A percentile compares a stretch with the other conserved stretches of the same genome.
Conservation (phyloP, 176 grass and related monocot genomes). For the Panicum miliaceum region DNA sequence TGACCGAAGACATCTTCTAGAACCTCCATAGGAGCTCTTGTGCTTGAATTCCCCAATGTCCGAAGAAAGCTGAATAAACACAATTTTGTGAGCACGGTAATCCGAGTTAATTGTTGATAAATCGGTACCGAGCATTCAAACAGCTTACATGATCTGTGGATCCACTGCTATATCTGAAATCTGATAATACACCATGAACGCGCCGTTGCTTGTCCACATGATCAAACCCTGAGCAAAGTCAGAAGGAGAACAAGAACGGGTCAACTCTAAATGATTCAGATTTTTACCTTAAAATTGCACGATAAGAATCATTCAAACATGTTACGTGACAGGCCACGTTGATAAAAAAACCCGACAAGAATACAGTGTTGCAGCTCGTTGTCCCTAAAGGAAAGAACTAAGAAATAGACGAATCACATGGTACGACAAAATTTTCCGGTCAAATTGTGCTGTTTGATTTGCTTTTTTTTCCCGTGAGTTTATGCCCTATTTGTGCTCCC, state of each 20-base stretch:
- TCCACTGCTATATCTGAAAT: slow-evolving; percentile 18
- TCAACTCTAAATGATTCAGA: slow-evolving; percentile 39
- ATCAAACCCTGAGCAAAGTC: slow-evolving; percentile 37
- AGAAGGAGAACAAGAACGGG: background rate
- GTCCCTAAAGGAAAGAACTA: background rate
- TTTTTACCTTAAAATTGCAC: background rate
- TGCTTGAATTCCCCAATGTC: slow-evolving; percentile 25
- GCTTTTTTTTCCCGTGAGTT: background rate
- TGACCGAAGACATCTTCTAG: background rate
- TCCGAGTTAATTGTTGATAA: background rate
- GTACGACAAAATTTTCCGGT: background rate
- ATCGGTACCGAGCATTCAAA: background rate
- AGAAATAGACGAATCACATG: background rate
- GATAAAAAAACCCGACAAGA: background rate
- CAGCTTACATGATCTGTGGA: slow-evolving; percentile 42
- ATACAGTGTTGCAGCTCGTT: background rate
- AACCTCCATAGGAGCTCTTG: background rate
- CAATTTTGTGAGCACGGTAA: background rate
- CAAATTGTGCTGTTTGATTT: background rate
- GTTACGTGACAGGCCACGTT: background rate
- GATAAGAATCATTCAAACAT: slow-evolving; percentile 13
- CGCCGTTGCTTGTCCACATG: slow-evolving; percentile 50
- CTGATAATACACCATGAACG: slow-evolving; percentile 27
- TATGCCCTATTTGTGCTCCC: background rate
- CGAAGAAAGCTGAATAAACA: slow-evolving; percentile 15